Conservation (phyloP, 768 basidiomycete species). For the Trametes cinnabarina region DNA sequence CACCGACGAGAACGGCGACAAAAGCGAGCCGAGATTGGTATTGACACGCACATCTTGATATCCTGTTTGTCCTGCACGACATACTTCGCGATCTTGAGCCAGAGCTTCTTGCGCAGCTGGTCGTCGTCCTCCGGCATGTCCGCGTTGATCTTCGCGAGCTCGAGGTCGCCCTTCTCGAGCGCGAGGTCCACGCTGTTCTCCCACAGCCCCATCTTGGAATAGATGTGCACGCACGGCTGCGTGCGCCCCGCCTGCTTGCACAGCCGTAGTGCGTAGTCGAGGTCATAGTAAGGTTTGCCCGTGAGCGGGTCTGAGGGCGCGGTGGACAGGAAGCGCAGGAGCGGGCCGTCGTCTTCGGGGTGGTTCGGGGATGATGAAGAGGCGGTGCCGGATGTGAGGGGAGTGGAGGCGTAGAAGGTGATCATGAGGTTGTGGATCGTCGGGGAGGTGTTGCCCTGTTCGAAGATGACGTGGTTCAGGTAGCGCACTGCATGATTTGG, state of each 20-base stretch:
- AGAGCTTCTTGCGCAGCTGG: slow-evolving; percentile 84
- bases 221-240: slow-evolving; percentile 93
- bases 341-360: slow-evolving; percentile 66
- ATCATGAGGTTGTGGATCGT: slow-evolving; percentile 94
- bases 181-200: slow-evolving; percentile 97
- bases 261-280: slow-evolving; percentile 92
- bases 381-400: slow-evolving; percentile 38
- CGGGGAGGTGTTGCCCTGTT: slow-evolving; percentile 74
- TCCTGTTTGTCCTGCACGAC: slow-evolving; percentile 98
- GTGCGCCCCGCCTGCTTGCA: slow-evolving; percentile 81
- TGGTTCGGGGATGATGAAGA: slow-evolving; percentile 42
- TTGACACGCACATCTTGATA: slow-evolving; percentile 83
- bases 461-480: slow-evolving; percentile 80
- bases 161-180: slow-evolving; percentile 89
- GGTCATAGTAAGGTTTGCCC: slow-evolving; percentile 88
- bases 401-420: slow-evolving; percentile 71
- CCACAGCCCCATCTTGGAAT: slow-evolving; percentile 95
- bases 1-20: neutral
- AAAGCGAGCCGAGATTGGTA: neutral
- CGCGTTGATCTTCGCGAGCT: slow-evolving; percentile 92
- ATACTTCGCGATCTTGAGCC: slow-evolving; percentile 98
- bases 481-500: slow-evolving; percentile 90
- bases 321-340: slow-evolving; percentile 78
- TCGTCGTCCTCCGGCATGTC: slow-evolving; percentile 90
- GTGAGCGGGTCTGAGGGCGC: slow-evolving; percentile 83